Conservation (phyloP, 2,329 filamentous ascomycete species). For the Aspergillus neoniger region DNA sequence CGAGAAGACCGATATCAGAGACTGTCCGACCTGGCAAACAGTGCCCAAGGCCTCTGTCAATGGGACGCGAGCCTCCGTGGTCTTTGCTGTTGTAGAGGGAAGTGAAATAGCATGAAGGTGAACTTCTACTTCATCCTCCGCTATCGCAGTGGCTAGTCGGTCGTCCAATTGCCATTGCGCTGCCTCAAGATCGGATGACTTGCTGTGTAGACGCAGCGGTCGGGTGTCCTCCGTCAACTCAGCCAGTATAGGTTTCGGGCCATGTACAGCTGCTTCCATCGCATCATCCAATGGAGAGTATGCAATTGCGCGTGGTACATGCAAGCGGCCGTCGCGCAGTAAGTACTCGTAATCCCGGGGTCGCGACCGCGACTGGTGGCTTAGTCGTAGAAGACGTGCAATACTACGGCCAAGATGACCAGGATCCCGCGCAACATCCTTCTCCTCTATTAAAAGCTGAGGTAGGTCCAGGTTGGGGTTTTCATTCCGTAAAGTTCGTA, state of each 20-base stretch:
- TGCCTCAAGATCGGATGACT: background rate
- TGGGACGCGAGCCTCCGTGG: background rate
- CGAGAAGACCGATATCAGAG: background rate
- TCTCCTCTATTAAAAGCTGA: slow-evolving; percentile 15
- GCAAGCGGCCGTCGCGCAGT: background rate
- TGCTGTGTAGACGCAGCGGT: background rate
- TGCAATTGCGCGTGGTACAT: slow-evolving; percentile 1
- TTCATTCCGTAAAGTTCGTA: slow-evolving; percentile 30
- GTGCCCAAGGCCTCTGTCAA: background rate
- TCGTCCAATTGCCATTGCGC: background rate
- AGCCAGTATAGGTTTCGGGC: background rate
- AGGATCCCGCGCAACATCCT: background rate
- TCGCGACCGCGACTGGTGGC: background rate
- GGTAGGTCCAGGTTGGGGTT: slow-evolving; percentile 23
- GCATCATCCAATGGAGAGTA: background rate
- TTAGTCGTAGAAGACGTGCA: background rate
- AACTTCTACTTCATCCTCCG: background rate
- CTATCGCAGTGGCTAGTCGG: background rate
- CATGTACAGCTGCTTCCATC: background rate
- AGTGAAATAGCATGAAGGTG: background rate
- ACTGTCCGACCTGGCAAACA: background rate
- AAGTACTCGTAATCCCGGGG: background rate
- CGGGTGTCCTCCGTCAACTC: background rate
- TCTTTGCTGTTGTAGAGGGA: background rate
- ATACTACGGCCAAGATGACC: background rate